These are phyloP conservation scores for Chlorophyllum brunneum DNA, from an alignment of 768 basidiomycete species.

Conservation along the genomic window DNA sequence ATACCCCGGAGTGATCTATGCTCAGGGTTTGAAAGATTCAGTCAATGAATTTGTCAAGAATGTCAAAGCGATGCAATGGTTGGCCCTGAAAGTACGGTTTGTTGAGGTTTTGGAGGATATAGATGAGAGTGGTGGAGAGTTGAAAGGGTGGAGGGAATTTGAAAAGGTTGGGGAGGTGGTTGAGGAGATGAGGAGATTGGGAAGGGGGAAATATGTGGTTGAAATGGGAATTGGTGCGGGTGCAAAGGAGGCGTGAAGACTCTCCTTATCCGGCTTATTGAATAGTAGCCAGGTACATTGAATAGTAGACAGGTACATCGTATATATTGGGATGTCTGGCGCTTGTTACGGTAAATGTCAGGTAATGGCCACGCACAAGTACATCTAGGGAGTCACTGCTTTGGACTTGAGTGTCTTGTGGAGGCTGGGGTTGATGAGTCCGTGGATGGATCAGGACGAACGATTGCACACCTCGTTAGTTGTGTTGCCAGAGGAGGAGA, in stretches of 20 bases:
- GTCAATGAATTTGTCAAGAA: slow-evolving; percentile 63
- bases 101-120: slow-evolving; percentile 38
- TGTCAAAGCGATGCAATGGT: slow-evolving; percentile 77
- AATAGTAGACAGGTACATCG: too few species aligned
- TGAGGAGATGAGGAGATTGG: slow-evolving; percentile 58
- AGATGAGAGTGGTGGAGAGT: not conserved
- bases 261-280: too few species aligned
- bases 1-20: slow-evolving; percentile 74
- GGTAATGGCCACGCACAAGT: too few species aligned
- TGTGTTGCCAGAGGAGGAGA: too few species aligned
- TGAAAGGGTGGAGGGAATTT: slow-evolving; percentile 52
- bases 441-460: too few species aligned
- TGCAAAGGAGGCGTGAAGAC: not conserved
- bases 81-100: slow-evolving; percentile 63
- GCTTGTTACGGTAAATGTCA: too few species aligned
- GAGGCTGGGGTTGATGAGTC: too few species aligned
- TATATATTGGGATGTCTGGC: too few species aligned
- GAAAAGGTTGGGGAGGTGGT: slow-evolving; percentile 69
- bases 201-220: slow-evolving; percentile 50
- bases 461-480: too few species aligned
- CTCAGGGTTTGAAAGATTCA: slow-evolving; percentile 46
- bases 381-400: too few species aligned
- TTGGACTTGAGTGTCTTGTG: too few species aligned
- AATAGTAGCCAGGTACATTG: too few species aligned
- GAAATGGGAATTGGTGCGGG: slow-evolving; percentile 59